phyloP scores from a whole-genome alignment of 495 filamentous ascomycete species.

The Aspergillus homomorphus region DNA sequence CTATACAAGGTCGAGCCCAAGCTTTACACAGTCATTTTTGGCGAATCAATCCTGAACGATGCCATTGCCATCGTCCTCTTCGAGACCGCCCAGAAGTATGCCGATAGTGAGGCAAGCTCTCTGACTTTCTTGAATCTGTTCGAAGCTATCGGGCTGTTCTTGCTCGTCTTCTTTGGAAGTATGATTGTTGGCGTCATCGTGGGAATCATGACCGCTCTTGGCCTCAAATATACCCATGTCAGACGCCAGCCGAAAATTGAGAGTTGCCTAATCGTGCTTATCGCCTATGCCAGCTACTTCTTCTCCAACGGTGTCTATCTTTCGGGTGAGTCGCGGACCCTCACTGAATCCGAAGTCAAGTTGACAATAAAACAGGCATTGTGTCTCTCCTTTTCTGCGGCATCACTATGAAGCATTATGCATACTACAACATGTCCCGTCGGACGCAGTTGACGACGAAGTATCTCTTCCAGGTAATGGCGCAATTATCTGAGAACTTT shows the following conservation, averaged over 20 bases:
- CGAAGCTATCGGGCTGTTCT: slow-evolving; percentile 89
- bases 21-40: slow-evolving; percentile 96
- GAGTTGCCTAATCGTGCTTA: slow-evolving; percentile 88
- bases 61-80: slow-evolving; percentile 98
- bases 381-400: slow-evolving; percentile 96
- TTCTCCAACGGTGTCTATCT: slow-evolving; percentile 92
- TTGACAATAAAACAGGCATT: slow-evolving; percentile 62
- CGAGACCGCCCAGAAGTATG: slow-evolving; percentile 90
- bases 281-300: slow-evolving; percentile 95
- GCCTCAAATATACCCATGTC: slow-evolving; percentile 89
- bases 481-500: slow-evolving; percentile 96
- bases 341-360: not conserved
- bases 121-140: slow-evolving; percentile 74
- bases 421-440: slow-evolving; percentile 99
- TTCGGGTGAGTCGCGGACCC: slow-evolving; percentile 65
- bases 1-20: slow-evolving; percentile 98
- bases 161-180: slow-evolving; percentile 93
- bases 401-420: slow-evolving; percentile 97
- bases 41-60: slow-evolving; percentile 96
- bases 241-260: slow-evolving; percentile 93
- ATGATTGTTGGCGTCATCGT: slow-evolving; percentile 83
- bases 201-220: slow-evolving; percentile 79
- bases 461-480: slow-evolving; percentile 91
- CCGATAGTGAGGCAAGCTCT: slow-evolving; percentile 56
- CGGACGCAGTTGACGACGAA: slow-evolving; percentile 97